Base-by-base conservation (phyloP, 352 stramenopile genomes). In the Globisporangium apiculatum region DNA sequence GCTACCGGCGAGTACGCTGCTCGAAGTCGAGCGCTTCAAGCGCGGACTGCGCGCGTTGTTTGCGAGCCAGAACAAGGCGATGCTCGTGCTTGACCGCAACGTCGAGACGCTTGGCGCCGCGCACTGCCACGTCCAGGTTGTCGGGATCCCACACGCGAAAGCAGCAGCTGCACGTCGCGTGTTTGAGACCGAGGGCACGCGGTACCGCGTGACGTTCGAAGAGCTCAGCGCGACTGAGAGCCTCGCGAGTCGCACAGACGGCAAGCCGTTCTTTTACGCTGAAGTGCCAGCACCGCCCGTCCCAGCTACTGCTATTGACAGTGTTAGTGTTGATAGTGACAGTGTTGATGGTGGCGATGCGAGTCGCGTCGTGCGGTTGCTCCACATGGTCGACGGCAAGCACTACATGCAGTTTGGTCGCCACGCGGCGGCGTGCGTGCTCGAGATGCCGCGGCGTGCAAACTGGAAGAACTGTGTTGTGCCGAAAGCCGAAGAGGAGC, bases 391-490 rank as follows among this genome's bases (percentile, higher is more conserved):
- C 14, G 69, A 87, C 35, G 79, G 69, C 48, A 90, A 91, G 58
- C 81, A 93, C 53, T 89, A 90, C 70, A 83, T 93, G 62, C 80
- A 91, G 60, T 93, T 93, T 68, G 83, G 81, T 11, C 83, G 83
- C 4, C 79, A 90, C 53, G 76, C 76, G 4, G 72, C 73, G 0
- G 71, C 81, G 37, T 85, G 69, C 42, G 62, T 89, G 53, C 52
- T 93, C 45, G 79, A 78, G 12, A 69, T 85, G 61, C 83, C 83
- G 3, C 75, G 78, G 2, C 75, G 80, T 3, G 69, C 78, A 36
- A 89, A 93, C 61, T 93, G 83, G 83, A 91, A 91, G 70, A 87
- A 80, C 57, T 93, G 83, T 48, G 83, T 93, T 4, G 71, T 93
- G 24, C 66, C 81, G 18, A 91, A 91, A 54, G 47, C 64, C 1